Evolutionary conservation across 768 basidiomycete species (phyloP), one percentile per base, ranked within the genome.

Genomic region (Auricularia sp.): DNA sequence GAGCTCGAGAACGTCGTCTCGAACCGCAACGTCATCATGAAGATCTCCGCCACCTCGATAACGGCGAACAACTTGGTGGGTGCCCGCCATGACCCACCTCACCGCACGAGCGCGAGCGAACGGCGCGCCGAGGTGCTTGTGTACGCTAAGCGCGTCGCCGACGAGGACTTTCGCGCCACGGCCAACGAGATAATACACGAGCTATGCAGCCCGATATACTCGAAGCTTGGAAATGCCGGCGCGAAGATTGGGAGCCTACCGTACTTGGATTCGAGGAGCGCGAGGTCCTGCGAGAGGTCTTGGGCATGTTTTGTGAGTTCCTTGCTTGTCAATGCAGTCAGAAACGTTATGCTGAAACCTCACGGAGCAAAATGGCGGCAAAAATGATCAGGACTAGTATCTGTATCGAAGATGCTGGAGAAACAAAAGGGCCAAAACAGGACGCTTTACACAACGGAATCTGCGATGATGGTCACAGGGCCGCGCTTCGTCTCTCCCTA

Each of bases 181-280:
- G 94, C 86, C 18, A 94, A 97, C 73, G 96, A 98, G 74, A 74
- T 99, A 63, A 83, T 96, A 60, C 88, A 84, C 74, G 97, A 98
- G 67, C 79, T 98, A 62, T 86, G 90, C 69, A 94, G 95, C 16
- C 95, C 94, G 0, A 77, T 94, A 44, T 96, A 91, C 75, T 89
- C 87, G 95, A 95, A 71, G 65, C 90, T 82, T 79, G 82, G 65
- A 29, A 29, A 29, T 29, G 29, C 29, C 29, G 29, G 29, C 84
- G 76, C 51, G 79, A 90, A 2, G 80, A 83, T 47, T 95, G 92
- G 91, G 78, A 78, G 23, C 81, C 91, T 8, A 83, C 78, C 7
- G 80, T 91, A 36, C 77, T 85, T 56, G 93, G 92, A 0, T 70
- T 91, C 71, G 69, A 80, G 12, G 94, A 95, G 73, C 86, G 93